Percentiles rank a stretch among this genome's conserved stretches.
phyloP scores from a whole-genome alignment of 2,329 filamentous ascomycete genomes.

The Onygenales sp. region DNA sequence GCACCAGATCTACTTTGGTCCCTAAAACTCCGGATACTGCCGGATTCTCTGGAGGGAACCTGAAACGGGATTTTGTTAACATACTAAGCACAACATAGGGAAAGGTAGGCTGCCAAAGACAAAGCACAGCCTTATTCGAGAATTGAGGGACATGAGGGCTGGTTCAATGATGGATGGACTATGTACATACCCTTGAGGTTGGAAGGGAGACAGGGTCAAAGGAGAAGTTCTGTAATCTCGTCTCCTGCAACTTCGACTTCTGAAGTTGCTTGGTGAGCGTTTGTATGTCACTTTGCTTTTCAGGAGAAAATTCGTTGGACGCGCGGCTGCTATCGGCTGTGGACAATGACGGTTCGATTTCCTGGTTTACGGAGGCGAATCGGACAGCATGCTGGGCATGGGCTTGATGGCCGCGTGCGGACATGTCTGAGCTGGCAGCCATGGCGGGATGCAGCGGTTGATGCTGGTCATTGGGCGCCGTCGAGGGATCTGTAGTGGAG shows the following conservation, averaged over 20 bases:
- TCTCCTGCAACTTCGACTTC: conserved; percentile 66
- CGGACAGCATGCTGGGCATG: conserved; percentile 47
- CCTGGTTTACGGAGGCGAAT: conserved; percentile 61
- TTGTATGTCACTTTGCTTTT: conserved; percentile 55
- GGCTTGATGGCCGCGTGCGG: conserved; percentile 12
- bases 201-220: conserved; percentile 90
- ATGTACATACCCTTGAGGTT: conserved; percentile 30
- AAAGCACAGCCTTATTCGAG: not conserved
- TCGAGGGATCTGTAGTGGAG: too few relatives aligned
- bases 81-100: not conserved
- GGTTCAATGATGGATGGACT: conserved; percentile 1
- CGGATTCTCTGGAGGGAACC: conserved; percentile 43
- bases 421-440: conserved; percentile 16
- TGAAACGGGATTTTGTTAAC: conserved; percentile 12
- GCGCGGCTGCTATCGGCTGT: conserved; percentile 16
- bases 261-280: conserved; percentile 65
- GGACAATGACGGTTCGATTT: conserved; percentile 49
- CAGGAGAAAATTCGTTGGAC: conserved; percentile 11
- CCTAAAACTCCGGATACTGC: conserved; percentile 47
- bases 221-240: conserved; percentile 73
- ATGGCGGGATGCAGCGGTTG: conserved; percentile 15
- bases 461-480: conserved; percentile 2
- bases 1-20: conserved; percentile 53
- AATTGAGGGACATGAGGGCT: not conserved
- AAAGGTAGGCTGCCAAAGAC: not conserved